phyloP scores from a whole-genome alignment of 2,329 filamentous ascomycete species.

The Claviceps capensis region DNA sequence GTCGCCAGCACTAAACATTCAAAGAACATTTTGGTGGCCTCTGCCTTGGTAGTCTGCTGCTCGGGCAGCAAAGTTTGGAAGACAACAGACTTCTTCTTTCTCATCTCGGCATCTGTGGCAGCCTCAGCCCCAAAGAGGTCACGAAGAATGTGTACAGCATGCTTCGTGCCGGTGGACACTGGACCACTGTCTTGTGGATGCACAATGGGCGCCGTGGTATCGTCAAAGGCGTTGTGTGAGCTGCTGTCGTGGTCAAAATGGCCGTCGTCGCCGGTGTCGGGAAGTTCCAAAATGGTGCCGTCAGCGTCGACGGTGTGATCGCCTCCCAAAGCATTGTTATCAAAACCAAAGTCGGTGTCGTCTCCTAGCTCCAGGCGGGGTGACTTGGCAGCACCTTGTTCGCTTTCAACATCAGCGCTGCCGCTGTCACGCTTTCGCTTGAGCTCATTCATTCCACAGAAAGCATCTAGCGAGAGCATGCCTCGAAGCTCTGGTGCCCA shows the following conservation, averaged over 20 bases:
- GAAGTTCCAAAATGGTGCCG: constrained; percentile 51
- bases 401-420: constrained; percentile 63
- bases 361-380: constrained; percentile 56
- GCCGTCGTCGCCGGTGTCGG: constrained; percentile 36
- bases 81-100: constrained; percentile 62
- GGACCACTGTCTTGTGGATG: constrained; percentile 76
- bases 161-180: constrained; percentile 82
- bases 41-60: constrained; percentile 63
- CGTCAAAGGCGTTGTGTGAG: constrained; percentile 55
- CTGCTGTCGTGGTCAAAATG: constrained; percentile 29
- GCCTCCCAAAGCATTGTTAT: constrained; percentile 34
- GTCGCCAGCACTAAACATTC: constrained; percentile 91
- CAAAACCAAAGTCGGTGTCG: constrained; percentile 41
- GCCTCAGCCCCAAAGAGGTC: constrained; percentile 70
- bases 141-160: constrained; percentile 86
- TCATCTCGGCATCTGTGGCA: constrained; percentile 53
- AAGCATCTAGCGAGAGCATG: constrained; percentile 76
- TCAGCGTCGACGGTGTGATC: constrained; percentile 42
- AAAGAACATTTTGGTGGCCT: constrained; percentile 99
- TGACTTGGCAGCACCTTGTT: constrained; percentile 50
- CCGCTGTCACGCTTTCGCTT: constrained; percentile 92
- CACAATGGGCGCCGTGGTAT: constrained; percentile 60
- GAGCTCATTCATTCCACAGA: constrained; percentile 62
- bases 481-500: constrained; percentile 90
- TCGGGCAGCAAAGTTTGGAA: constrained; percentile 90